Percentiles rank a stretch among this genome's conserved stretches.
Conservation (phyloP, 1,284 basidiomycete genomes). For the Phellinidium pouzarii region DNA sequence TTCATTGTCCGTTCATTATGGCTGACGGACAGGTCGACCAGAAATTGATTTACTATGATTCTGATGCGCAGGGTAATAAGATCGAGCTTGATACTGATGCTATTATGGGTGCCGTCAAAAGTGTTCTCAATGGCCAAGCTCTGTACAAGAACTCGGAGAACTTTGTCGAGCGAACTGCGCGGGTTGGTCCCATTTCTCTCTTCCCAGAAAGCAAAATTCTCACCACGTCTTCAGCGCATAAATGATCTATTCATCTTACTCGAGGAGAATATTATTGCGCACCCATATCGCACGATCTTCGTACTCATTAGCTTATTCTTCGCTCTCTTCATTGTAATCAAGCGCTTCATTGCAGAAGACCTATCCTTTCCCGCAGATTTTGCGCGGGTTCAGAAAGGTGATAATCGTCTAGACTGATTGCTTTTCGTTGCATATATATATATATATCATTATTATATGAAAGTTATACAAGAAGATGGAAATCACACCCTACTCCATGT, state of each 20-base stretch:
- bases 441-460: not conserved
- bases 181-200: constrained; percentile 38
- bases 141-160: constrained; percentile 64
- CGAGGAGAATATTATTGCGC: constrained; percentile 9
- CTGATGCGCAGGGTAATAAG: constrained; percentile 41
- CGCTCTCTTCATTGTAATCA: constrained; percentile 9
- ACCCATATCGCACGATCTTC: constrained; percentile 18
- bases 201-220: not conserved
- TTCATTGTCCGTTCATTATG: not conserved
- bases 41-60: constrained; percentile 64
- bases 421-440: not conserved
- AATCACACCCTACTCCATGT: not conserved
- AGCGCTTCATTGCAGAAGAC: constrained; percentile 8
- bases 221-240: constrained; percentile 1
- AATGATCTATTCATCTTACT: constrained; percentile 11
- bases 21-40: constrained; percentile 30
- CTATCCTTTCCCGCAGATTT: not conserved
- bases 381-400: constrained; percentile 7
- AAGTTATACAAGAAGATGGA: not conserved
- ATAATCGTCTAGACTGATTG: not conserved
- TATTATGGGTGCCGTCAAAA: constrained; percentile 68
- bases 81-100: constrained; percentile 51
- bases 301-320: constrained; percentile 12
- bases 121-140: constrained; percentile 51
- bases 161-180: constrained; percentile 55